Evolutionary conservation across 2,329 filamentous ascomycete genomes (phyloP), one percentile per base, ranked within the genome.

Genomic region (Fusarium udum): DNA sequence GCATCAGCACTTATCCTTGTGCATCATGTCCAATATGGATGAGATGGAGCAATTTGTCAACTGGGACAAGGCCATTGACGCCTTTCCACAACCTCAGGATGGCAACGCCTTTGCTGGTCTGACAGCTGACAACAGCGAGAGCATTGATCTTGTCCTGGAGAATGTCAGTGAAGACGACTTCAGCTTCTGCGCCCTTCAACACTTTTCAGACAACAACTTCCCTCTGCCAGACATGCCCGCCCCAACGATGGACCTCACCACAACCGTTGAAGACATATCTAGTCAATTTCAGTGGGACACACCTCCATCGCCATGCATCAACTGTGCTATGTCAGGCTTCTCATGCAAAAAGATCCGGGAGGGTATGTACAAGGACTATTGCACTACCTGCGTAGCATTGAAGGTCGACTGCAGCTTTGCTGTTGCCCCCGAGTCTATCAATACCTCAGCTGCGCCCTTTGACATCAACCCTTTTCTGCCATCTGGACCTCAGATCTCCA

Each of bases 1-100:
- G 67, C 69, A 70, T 51, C 67, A 58, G 53, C 40, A 49, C 37
- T 63, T 61, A 61, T 14, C 65, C 59, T 64, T 66, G 71, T 61
- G 66, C 74, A 74, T 56, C 64, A 82, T 82, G 81, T 67, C 81
- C n/a, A 69, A 75, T 64, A 76, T 88, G 71, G 84, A 89, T 63
- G 86, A 89, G 61, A 83, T 88, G 84, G 89, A 92, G 62, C 87
- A 91, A 70, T 90, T 92, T 78, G 87, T 93, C 79, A 85, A 90
- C 78, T 91, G 89, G 88, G 88, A 90, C 75, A 81, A 85, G 65
- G 84, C 85, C 56, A 86, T 82, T 51, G 82, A 84, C 46, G 79
- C 80, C 45, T 77, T 81, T 64, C 81, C 78, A 61, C 75, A 79
- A 68, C 75, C 77, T 69, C 78, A 81, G 67, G 73, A 82, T 37